Conservation (phyloP, 257 asterid species). For the Rehmannia glutinosa region DNA sequence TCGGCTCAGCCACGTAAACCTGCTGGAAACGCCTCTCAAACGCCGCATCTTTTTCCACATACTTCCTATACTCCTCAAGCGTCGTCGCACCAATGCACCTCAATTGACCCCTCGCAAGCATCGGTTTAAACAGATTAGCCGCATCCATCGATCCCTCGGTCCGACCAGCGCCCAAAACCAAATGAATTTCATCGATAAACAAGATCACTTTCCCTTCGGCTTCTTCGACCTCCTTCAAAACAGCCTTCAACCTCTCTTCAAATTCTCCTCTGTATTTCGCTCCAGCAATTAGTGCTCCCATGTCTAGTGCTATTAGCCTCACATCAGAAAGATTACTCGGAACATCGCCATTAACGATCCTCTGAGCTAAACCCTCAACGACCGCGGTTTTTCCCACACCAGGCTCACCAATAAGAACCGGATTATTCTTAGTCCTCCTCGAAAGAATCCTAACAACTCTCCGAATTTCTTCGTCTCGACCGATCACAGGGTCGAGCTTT, state of each 20-base stretch:
- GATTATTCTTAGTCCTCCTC: slow-evolving; percentile 69
- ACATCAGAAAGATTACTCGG: slow-evolving; percentile 72
- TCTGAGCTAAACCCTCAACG: slow-evolving; percentile 73
- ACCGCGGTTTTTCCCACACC: slow-evolving; percentile 75
- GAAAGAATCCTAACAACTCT: slow-evolving; percentile 63
- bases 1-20: slow-evolving; percentile 70
- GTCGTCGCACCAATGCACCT: slow-evolving; percentile 74
- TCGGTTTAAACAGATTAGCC: slow-evolving; percentile 66
- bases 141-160: slow-evolving; percentile 79
- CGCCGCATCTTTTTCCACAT: slow-evolving; percentile 77
- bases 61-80: slow-evolving; percentile 61
- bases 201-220: slow-evolving; percentile 69
- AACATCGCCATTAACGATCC: slow-evolving; percentile 57
- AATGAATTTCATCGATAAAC: slow-evolving; percentile 64
- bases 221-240: slow-evolving; percentile 69
- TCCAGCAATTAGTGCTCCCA: slow-evolving; percentile 72
- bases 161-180: slow-evolving; percentile 70
- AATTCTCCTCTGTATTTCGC: slow-evolving; percentile 79
- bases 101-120: slow-evolving; percentile 74
- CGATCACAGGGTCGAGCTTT: slow-evolving; percentile 71
- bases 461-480: slow-evolving; percentile 65
- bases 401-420: slow-evolving; percentile 68
- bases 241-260: slow-evolving; percentile 66
- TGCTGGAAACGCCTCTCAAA: slow-evolving; percentile 79
- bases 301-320: slow-evolving; percentile 67